phyloP scores from a whole-genome alignment of 805 yeast genomes.

The Sugiyamaella mastotermitis region DNA sequence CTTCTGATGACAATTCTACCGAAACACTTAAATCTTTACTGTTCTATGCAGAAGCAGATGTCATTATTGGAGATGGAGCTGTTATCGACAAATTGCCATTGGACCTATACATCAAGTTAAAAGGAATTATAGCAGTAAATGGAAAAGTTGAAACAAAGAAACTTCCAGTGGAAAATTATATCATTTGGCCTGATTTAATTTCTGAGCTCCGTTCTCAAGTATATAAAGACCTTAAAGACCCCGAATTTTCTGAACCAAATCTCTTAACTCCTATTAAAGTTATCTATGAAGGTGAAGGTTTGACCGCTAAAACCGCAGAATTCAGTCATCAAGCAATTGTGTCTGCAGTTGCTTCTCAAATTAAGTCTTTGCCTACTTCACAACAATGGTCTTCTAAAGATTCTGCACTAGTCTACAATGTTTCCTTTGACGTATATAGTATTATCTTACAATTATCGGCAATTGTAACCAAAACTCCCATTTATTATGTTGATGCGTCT shows the following conservation, averaged over 20 bases:
- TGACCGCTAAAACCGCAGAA: conserved; percentile 4
- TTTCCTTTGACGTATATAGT: conserved; percentile 22
- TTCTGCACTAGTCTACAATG: conserved; percentile 27
- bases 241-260: too few species aligned
- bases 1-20: background rate
- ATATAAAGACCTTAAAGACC: background rate
- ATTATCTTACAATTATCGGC: conserved; percentile 29
- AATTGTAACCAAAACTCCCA: conserved; percentile 22
- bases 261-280: conserved; percentile 8
- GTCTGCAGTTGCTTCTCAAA: conserved; percentile 32
- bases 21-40: too few species aligned
- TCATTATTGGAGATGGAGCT: conserved; percentile 3
- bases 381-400: conserved; percentile 27
- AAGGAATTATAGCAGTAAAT: background rate
- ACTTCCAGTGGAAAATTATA: conserved; percentile 1
- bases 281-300: conserved; percentile 7
- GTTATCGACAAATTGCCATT: conserved; percentile 1
- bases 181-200: conserved; percentile 4
- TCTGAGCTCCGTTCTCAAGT: background rate
- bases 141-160: too few species aligned
- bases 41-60: conserved; percentile 1
- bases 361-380: conserved; percentile 28
- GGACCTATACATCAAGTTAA: background rate
- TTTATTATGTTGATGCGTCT: conserved; percentile 20
- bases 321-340: conserved; percentile 26